Evolutionary conservation across 2,329 filamentous ascomycete species (phyloP), one percentile per base, ranked within the genome.

Genomic region (Aspergillus pseudonomiae): DNA sequence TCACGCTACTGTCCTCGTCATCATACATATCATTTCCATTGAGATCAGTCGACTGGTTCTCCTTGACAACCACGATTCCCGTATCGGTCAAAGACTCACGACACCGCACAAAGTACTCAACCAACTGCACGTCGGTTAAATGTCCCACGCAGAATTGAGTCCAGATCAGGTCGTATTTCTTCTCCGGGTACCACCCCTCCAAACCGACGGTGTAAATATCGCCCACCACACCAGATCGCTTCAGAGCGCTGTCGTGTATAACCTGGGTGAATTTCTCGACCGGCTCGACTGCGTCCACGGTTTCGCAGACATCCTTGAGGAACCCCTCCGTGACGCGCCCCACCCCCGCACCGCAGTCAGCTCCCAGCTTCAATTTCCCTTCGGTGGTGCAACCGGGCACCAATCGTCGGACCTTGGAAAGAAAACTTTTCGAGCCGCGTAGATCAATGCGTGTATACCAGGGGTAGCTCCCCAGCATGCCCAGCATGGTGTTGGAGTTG

Each of bases 141-240:
- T 97, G 90, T 28, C 92, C 91, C 9, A 94, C 78, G 77, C 93
- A 97, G 93, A 94, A 97, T 77, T 97, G 94, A 59, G 87, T 90
- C 92, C 92, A 97, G 65, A 97, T 88, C 53, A 97, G 77, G 74
- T 94, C 90, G 77, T 97, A 97, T 56, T 79, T 75, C 10, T 77
- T 77, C 57, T 67, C 66, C 5, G 76, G 79, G 0, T 84, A 81
- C 92, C 92, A 96, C 32, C 85, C 83, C 76, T 96, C 90, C 1
- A 96, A 80, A 0, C 92, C 92, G 2, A 89, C 79, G 68, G 91
- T 92, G 78, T 87, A 90, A 21, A 96, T 84, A 26, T 83, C 79
- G 1, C 90, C 90, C 1, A 87, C 75, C 48, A 83, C 84, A 1
- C 82, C 84, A 3, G 78, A 72, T 3, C 70, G 65, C 54, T 77